Percentiles rank a stretch among this genome's conserved stretches.
These are phyloP conservation scores for Aspergillus heteromorphus DNA, from an alignment of 495 filamentous ascomycete genomes.

Conservation along the genomic window DNA sequence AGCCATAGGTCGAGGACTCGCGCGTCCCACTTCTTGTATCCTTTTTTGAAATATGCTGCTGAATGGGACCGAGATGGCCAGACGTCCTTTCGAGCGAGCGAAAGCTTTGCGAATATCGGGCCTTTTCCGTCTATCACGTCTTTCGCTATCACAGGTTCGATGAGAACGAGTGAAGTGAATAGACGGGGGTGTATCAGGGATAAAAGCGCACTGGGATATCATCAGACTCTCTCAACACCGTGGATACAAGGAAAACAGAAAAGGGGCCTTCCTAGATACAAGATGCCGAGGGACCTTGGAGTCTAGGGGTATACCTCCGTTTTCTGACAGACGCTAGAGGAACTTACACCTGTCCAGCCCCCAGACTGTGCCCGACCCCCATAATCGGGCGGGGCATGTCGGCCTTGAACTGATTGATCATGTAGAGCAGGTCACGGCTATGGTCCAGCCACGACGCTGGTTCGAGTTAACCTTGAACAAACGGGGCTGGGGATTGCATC, in stretches of 20 bases:
- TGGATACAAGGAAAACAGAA: too few species aligned
- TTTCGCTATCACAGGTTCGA: slow-evolving; percentile 6
- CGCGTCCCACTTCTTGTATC: slow-evolving; percentile 1
- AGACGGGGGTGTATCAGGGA: slow-evolving; percentile 9
- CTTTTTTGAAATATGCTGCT: not conserved
- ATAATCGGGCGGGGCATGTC: slow-evolving; percentile 67
- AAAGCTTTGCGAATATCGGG: not conserved
- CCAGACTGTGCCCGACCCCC: slow-evolving; percentile 74
- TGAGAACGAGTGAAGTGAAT: slow-evolving; percentile 5
- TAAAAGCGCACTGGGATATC: slow-evolving; percentile 2
- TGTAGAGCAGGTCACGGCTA: slow-evolving; percentile 63
- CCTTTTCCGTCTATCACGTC: not conserved
- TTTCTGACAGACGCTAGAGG: too few species aligned
- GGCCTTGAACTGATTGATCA: slow-evolving; percentile 64
- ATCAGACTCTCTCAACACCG: too few species aligned
- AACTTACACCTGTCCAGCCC: slow-evolving; percentile 49
- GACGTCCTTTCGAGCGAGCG: not conserved
- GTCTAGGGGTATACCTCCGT: too few species aligned
- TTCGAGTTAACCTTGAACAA: slow-evolving; percentile 24
- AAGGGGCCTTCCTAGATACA: too few species aligned
- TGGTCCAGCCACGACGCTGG: slow-evolving; percentile 59
- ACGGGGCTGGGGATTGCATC: not conserved
- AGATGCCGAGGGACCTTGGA: too few species aligned
- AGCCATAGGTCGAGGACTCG: slow-evolving; percentile 1
- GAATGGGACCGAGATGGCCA: slow-evolving; percentile 3